Evolutionary conservation across 306 rosid genomes (phyloP).

Genomic region (Pyrus pyrifolia): DNA sequence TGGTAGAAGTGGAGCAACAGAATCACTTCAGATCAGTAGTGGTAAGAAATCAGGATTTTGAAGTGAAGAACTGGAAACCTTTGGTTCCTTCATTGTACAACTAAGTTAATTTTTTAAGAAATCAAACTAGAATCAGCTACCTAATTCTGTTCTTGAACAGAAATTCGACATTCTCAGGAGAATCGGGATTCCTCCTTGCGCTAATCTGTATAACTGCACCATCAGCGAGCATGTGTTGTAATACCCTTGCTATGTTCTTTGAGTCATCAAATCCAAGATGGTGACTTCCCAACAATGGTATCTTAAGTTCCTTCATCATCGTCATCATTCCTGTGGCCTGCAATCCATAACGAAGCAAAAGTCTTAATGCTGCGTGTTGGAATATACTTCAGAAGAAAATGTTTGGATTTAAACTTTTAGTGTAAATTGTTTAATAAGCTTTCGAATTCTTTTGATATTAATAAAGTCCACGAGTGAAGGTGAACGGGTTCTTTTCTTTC

Average conservation of each 20-base stretch:
- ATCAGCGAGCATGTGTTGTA: constrained; percentile 72
- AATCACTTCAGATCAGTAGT: no score
- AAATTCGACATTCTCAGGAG: constrained; percentile 55
- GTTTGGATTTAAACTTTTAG: not conserved
- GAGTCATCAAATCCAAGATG: constrained; percentile 97
- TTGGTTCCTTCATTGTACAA: not conserved
- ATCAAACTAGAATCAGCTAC: constrained; percentile 19
- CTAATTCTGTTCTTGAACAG: constrained; percentile 66
- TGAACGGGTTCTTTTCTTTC: not conserved
- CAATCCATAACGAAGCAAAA: constrained; percentile 21
- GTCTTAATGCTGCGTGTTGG: not conserved
- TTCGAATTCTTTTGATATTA: not conserved
- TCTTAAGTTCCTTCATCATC: constrained; percentile 75
- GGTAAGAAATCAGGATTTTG: not conserved
- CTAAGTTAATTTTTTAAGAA: not conserved
- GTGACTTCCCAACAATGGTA: constrained; percentile 79
- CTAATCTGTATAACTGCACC: constrained; percentile 71
- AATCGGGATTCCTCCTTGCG: constrained; percentile 51
- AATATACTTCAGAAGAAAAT: not conserved
- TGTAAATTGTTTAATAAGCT: not conserved
- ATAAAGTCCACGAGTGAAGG: not conserved
- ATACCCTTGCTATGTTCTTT: constrained; percentile 73
- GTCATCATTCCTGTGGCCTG: constrained; percentile 92
- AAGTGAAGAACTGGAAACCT: not conserved
- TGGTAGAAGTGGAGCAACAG: no score